Evolutionary conservation across 345 rosid species (phyloP).

Genomic region (Ricinus communis): DNA sequence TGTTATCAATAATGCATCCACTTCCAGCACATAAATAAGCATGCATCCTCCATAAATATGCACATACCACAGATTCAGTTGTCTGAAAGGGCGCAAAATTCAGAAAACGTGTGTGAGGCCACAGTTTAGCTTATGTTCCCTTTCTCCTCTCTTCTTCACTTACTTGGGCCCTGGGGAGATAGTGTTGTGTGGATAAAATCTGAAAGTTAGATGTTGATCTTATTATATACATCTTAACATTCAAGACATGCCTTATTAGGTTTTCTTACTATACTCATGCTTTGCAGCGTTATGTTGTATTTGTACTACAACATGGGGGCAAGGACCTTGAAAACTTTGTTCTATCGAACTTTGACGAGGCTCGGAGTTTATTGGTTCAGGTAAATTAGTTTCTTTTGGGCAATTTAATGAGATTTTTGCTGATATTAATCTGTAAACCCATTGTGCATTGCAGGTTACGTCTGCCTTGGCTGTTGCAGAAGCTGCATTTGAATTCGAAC

Average conservation of each 20-base stretch:
- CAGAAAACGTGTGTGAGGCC: too few species aligned
- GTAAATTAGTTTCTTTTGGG: conserved; percentile 31
- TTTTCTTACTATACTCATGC: conserved; percentile 19
- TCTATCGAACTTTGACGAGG: conserved; percentile 75
- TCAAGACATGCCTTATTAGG: conserved; percentile 5
- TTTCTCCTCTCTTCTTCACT: too few species aligned
- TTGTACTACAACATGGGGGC: conserved; percentile 94
- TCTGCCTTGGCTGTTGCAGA: conserved; percentile 91
- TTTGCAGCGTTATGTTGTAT: conserved; percentile 72
- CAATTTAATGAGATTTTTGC: not conserved
- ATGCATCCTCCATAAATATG: not conserved
- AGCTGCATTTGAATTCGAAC: conserved; percentile 93
- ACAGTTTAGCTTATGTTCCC: not conserved
- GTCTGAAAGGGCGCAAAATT: not conserved
- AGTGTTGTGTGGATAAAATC: too few species aligned
- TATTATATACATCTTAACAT: too few species aligned
- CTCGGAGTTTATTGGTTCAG: conserved; percentile 77
- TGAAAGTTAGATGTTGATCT: too few species aligned
- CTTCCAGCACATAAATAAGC: not conserved
- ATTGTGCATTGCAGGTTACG: conserved; percentile 58
- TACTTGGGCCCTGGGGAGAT: too few species aligned
- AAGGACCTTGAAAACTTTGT: conserved; percentile 94
- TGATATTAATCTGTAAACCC: conserved; percentile 1
- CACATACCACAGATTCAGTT: not conserved
- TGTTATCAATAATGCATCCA: not conserved